Conservation (phyloP, 495 filamentous ascomycete genomes). For the Penicillium cinerascens region DNA sequence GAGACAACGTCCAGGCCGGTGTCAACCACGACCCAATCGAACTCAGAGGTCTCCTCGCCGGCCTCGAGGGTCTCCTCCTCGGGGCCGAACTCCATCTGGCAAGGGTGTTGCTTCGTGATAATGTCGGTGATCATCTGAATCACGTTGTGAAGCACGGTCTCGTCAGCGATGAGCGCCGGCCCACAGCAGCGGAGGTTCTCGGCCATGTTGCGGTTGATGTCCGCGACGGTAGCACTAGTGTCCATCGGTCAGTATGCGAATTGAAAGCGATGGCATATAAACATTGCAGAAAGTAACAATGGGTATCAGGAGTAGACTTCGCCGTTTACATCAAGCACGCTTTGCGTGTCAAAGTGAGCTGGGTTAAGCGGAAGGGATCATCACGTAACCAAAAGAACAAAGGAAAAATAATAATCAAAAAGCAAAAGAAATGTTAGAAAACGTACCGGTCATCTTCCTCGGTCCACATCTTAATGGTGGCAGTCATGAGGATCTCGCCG, state of each 20-base stretch:
- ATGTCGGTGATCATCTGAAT: slow-evolving; percentile 65
- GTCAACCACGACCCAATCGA: slow-evolving; percentile 95
- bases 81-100: slow-evolving; percentile 82
- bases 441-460: slow-evolving; percentile 90
- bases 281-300: slow-evolving; percentile 7
- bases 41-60: slow-evolving; percentile 83
- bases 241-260: slow-evolving; percentile 37
- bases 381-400: slow-evolving; percentile 60
- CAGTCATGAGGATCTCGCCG: slow-evolving; percentile 78
- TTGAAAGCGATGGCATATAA: slow-evolving; percentile 5
- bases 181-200: slow-evolving; percentile 89
- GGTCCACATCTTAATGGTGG: slow-evolving; percentile 78
- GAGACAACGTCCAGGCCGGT: slow-evolving; percentile 87
- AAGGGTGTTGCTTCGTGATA: slow-evolving; percentile 84
- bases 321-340: slow-evolving; percentile 85
- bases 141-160: slow-evolving; percentile 59
- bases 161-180: slow-evolving; percentile 75
- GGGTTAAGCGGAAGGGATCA: slow-evolving; percentile 91
- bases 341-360: slow-evolving; percentile 95
- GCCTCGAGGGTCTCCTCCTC: slow-evolving; percentile 67
- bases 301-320: slow-evolving; percentile 53
- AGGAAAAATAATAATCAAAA: slow-evolving; percentile 10
- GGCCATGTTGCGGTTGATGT: slow-evolving; percentile 94
- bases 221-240: slow-evolving; percentile 76
- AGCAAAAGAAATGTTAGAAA: slow-evolving; percentile 25